phyloP scores from a whole-genome alignment of 305 asterid species.

The Fraxinus latifolia region DNA sequence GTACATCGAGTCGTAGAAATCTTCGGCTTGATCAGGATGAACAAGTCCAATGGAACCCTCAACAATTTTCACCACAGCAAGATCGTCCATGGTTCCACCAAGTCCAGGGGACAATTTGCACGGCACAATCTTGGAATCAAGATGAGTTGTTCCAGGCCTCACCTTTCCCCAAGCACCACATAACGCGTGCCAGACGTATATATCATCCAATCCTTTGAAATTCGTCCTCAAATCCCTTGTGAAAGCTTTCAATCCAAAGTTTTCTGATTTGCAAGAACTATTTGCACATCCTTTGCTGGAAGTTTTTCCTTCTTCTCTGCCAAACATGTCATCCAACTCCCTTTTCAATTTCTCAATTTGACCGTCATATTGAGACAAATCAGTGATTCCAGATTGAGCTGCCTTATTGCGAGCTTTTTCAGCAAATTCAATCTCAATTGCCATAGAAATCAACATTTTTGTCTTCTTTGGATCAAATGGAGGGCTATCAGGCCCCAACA shows the following conservation, averaged over 20 bases:
- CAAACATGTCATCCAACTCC: slow-evolving; percentile 49
- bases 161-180: slow-evolving; percentile 87
- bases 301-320: slow-evolving; percentile 22
- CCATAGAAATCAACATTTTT: slow-evolving; percentile 56
- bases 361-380: slow-evolving; percentile 33
- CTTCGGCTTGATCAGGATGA: slow-evolving; percentile 59
- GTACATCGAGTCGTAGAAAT: slow-evolving; percentile 65
- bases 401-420: slow-evolving; percentile 67
- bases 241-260: slow-evolving; percentile 58
- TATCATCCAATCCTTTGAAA: slow-evolving; percentile 68
- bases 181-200: slow-evolving; percentile 76
- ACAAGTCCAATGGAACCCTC: slow-evolving; percentile 80
- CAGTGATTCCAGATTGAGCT: slow-evolving; percentile 33
- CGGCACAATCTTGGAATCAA: slow-evolving; percentile 45
- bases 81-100: slow-evolving; percentile 65
- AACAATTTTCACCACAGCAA: slow-evolving; percentile 64
- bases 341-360: slow-evolving; percentile 29
- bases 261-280: slow-evolving; percentile 30
- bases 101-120: slow-evolving; percentile 66
- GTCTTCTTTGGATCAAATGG: slow-evolving; percentile 58
- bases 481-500: slow-evolving; percentile 43
- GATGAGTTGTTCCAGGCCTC: slow-evolving; percentile 59
- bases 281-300: slow-evolving; percentile 27
- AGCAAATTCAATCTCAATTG: slow-evolving; percentile 60
- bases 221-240: slow-evolving; percentile 47